phyloP scores from a whole-genome alignment of 163 green algal species.

The Prototheca wickerhamii region DNA sequence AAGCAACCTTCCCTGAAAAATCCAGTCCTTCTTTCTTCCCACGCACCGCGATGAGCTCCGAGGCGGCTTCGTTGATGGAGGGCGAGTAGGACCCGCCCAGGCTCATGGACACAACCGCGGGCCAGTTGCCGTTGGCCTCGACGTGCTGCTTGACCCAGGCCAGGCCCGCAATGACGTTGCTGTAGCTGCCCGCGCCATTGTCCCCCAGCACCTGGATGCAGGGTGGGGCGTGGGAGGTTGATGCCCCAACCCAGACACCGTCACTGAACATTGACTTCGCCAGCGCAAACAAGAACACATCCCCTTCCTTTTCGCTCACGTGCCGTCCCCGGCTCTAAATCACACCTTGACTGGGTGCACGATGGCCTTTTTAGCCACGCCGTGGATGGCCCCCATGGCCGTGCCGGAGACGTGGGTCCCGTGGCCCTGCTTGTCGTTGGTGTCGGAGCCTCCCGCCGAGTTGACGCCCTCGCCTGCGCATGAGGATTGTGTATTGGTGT shows the following conservation, averaged over 20 bases:
- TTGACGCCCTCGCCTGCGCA: constrained; percentile 12
- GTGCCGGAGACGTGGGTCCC: constrained; percentile 60
- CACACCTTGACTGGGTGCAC: constrained; percentile 49
- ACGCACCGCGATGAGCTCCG: constrained; percentile 20
- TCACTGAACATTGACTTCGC: background rate
- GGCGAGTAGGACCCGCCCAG: constrained; percentile 39
- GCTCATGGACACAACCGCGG: constrained; percentile 61
- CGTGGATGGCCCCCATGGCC: constrained; percentile 40
- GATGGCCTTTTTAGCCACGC: constrained; percentile 65
- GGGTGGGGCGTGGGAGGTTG: background rate
- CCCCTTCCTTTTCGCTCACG: background rate
- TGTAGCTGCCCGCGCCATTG: constrained; percentile 39
- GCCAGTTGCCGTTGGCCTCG: constrained; percentile 23
- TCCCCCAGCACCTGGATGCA: constrained; percentile 38
- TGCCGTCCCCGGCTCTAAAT: background rate
- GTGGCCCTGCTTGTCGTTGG: constrained; percentile 47
- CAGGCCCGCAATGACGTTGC: constrained; percentile 41
- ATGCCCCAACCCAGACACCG: background rate
- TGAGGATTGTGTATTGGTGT: background rate
- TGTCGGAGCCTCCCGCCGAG: background rate
- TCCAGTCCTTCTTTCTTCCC: background rate
- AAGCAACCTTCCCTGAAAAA: background rate
- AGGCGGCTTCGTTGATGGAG: constrained; percentile 35
- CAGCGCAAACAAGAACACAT: too few species aligned
- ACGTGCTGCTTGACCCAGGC: constrained; percentile 55